phyloP scores from a whole-genome alignment of 2,329 filamentous ascomycete species.

The Colletotrichum agaves region DNA sequence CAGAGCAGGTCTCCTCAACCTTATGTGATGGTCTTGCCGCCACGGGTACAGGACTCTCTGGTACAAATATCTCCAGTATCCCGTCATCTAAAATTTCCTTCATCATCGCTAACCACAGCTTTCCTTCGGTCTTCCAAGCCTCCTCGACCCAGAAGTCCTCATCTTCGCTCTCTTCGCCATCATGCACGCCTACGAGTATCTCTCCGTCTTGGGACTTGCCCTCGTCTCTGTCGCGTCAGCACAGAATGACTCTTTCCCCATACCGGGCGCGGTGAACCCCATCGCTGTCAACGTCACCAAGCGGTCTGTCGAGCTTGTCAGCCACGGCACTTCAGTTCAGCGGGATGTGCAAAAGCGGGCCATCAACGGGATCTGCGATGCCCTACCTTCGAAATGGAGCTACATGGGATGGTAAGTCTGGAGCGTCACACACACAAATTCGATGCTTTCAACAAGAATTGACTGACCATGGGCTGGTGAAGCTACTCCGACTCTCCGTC shows the following conservation, averaged over 20 bases:
- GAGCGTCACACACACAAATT: background rate
- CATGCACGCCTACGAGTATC: background rate
- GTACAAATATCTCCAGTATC: too few relatives aligned
- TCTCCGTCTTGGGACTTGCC: background rate
- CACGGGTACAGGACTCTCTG: too few relatives aligned
- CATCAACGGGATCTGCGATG: background rate
- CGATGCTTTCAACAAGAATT: too few relatives aligned
- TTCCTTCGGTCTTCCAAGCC: too few relatives aligned
- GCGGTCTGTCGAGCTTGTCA: background rate
- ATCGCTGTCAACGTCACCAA: background rate
- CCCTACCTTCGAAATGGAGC: background rate
- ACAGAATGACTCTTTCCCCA: background rate
- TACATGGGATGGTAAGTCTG: slow-evolving; percentile 18
- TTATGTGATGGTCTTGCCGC: too few relatives aligned
- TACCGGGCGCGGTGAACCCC: background rate
- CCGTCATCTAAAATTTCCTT: too few relatives aligned
- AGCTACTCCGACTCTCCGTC: background rate
- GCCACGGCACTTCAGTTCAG: background rate
- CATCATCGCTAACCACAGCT: too few relatives aligned
- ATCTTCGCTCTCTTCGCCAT: background rate
- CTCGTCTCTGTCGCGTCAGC: background rate
- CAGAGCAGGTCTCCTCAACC: too few relatives aligned
- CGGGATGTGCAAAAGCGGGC: background rate
- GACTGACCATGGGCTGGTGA: background rate
- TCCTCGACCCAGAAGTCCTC: too few relatives aligned